Evolutionary conservation across 306 rosid genomes (phyloP).

Genomic region (Albizia julibrissin): DNA sequence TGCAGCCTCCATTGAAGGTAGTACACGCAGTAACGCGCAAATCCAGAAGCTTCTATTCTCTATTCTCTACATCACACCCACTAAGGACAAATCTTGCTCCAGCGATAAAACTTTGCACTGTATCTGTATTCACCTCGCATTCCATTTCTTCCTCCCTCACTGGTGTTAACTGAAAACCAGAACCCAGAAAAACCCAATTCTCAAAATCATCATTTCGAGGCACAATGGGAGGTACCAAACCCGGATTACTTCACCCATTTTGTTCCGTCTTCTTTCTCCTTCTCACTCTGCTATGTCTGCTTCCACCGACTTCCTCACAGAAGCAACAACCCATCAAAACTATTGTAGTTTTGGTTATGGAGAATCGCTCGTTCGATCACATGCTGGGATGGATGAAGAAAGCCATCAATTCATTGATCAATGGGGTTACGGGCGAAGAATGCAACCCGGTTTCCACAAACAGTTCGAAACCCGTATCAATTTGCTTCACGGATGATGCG

Average conservation of each 20-base stretch:
- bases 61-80: not conserved
- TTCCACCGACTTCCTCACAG: constrained; percentile 43
- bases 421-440: constrained; percentile 90
- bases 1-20: not conserved
- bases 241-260: constrained; percentile 31
- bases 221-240: constrained; percentile 35
- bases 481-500: constrained; percentile 89
- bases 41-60: constrained; percentile 49
- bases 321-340: constrained; percentile 74
- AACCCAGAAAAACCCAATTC: constrained; percentile 20
- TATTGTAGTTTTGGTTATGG: constrained; percentile 89
- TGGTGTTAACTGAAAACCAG: not conserved
- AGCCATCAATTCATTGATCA: constrained; percentile 63
- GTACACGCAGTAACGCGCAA: not conserved
- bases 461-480: constrained; percentile 40
- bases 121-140: constrained; percentile 11
- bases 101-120: not conserved
- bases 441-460: constrained; percentile 83
- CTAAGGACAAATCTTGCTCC: not conserved
- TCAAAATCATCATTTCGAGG: constrained; percentile 27
- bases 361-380: constrained; percentile 90
- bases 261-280: constrained; percentile 48
- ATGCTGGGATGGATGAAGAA: constrained; percentile 51
- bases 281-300: constrained; percentile 51
- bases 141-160: constrained; percentile 7